These are phyloP conservation scores for Mucor velutinosus DNA, from an alignment of 371 early-diverging fungal species.

Conservation along the genomic window DNA sequence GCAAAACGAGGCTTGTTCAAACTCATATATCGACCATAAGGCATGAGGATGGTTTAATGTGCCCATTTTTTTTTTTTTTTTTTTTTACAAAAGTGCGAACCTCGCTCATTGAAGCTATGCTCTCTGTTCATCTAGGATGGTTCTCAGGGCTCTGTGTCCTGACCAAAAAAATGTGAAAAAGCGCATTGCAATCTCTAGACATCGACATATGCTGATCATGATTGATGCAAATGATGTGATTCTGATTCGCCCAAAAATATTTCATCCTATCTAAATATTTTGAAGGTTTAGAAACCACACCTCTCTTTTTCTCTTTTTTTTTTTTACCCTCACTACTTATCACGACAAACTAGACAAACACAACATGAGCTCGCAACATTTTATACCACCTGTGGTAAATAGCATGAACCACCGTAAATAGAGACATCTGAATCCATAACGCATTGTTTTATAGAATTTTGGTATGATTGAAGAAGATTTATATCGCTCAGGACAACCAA, in stretches of 20 bases:
- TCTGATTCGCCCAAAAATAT: background rate
- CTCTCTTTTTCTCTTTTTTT: background rate
- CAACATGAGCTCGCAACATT: constrained; percentile 74
- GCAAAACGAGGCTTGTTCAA: too few species aligned
- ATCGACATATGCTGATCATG: background rate
- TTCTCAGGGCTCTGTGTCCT: too few species aligned
- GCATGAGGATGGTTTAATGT: too few species aligned
- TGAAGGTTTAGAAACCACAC: background rate
- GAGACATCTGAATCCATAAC: background rate
- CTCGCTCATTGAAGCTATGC: too few species aligned
- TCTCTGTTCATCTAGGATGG: too few species aligned
- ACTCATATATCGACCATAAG: too few species aligned
- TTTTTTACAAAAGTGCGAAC: too few species aligned
- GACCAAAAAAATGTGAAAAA: too few species aligned
- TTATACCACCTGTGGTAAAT: constrained; percentile 74
- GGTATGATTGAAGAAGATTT: constrained; percentile 96
- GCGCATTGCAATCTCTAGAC: background rate
- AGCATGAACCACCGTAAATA: background rate
- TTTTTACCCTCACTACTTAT: background rate
- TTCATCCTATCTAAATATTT: background rate
- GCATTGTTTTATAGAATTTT: constrained; percentile 76
- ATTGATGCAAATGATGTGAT: background rate
- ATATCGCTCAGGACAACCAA: constrained; percentile 97
- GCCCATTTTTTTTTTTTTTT: too few species aligned
- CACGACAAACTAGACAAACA: background rate